phyloP scores from a whole-genome alignment of 495 filamentous ascomycete species.

The Aspergillus asperescens region DNA sequence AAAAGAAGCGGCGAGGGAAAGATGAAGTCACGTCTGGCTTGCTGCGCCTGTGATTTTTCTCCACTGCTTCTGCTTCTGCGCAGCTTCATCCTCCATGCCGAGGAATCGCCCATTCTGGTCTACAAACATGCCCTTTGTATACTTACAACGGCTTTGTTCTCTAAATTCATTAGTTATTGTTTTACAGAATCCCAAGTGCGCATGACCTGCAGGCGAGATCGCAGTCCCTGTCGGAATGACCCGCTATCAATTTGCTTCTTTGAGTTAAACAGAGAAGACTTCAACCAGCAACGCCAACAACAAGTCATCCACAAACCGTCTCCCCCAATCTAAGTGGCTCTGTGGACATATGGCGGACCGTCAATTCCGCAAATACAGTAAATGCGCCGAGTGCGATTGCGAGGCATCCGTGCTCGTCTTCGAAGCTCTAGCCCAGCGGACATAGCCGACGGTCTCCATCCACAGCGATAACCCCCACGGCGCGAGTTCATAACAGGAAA shows the following conservation, averaged over 20 bases:
- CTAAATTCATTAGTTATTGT: too few species aligned
- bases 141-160: too few species aligned
- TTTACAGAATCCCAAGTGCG: background rate
- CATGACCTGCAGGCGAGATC: background rate
- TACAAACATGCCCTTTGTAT: too few species aligned
- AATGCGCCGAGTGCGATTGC: background rate
- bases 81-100: too few species aligned
- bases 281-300: background rate
- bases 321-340: background rate
- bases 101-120: too few species aligned
- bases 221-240: conserved; percentile 1
- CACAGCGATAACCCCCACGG: background rate
- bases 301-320: background rate
- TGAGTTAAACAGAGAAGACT: background rate
- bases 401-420: too few species aligned
- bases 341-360: background rate
- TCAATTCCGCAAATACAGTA: background rate
- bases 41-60: too few species aligned
- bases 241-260: conserved; percentile 3
- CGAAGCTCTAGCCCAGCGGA: too few species aligned
- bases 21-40: too few species aligned
- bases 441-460: background rate
- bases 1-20: too few species aligned
- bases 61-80: too few species aligned
- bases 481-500: background rate